A percentile compares a stretch with the other conserved stretches of the same genome.
phyloP scores from a whole-genome alignment of 179 eudicot species.

The Beta corolliflora region DNA sequence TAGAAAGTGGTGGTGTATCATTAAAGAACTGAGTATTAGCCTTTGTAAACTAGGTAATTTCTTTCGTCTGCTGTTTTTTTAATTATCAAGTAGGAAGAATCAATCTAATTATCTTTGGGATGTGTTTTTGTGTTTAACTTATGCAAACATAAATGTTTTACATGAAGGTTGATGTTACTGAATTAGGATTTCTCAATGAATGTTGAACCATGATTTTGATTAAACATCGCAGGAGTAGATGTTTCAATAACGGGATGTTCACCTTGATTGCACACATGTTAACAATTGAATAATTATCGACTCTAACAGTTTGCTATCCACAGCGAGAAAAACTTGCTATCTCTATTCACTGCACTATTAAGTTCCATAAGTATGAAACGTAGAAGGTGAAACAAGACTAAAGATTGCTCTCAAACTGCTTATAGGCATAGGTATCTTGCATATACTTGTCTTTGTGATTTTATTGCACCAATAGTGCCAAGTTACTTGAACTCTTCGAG shows the following conservation, averaged over 20 bases:
- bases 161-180: neutral
- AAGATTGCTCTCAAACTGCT: neutral
- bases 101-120: neutral
- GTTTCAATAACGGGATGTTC: too few relatives aligned
- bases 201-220: neutral
- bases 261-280: neutral
- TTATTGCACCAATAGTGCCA: neutral
- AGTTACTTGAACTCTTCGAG: neutral
- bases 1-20: neutral
- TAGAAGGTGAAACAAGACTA: neutral
- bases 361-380: neutral
- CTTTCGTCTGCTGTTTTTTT: neutral
- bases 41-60: neutral
- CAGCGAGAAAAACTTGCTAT: neutral
- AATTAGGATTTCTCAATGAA: neutral
- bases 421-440: neutral
- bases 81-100: neutral
- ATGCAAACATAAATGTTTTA: neutral
- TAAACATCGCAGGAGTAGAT: too few relatives aligned
- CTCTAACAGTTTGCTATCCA: neutral
- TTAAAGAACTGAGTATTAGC: neutral
- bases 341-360: neutral
- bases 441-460: neutral
- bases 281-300: neutral
- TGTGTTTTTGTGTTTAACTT: neutral